Evolutionary conservation across 73 alveolate species (phyloP), one percentile per base, ranked within the genome.

Genomic region (Symbiodinium pilosum): DNA sequence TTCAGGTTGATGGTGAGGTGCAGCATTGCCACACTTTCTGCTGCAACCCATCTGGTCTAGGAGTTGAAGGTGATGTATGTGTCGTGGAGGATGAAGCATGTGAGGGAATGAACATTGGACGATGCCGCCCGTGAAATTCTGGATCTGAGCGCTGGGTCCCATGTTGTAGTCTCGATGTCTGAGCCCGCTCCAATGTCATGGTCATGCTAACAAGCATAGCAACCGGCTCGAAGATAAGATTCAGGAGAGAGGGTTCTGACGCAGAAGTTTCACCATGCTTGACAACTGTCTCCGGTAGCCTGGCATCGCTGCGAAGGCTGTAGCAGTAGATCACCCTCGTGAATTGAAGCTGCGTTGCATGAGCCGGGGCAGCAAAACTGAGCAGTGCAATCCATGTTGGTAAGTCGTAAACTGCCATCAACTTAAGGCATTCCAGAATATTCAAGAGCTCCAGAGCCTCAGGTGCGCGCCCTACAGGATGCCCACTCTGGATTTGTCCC

Each of bases 61-160:
- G 94, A 34, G 83, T 87, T 43, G 95, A 87, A 34, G 95, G 95
- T 40, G 95, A 87, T 9, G 95, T 87, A 42, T 87, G 95, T 68
- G 95, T 87, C 44, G 95, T 87, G 40, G 95, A 87, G 32, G 95
- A 87, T n/a, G 95, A 87, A 30, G 41, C n/a, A 6, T 87, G 95
- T n/a, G 95, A 87, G 71, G 95, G 95, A 30, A 52, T 87, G 95
- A 87, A 26, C 71, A 87, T 87, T 64, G 95, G 95, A 12, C 95
- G 95, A 26, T 87, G 95, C 73, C 64, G 69, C 26, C 69, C 84
- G 2, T 87, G 86, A 87, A 24, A 8, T 0, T 69, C 41, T 18
- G 34, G 39, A 26, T 26, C 41, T 5, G 18, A 69, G 41, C 84
- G 84, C 34, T 18, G 14, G 26, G 12, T 30, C 84, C 43, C 41